Evolutionary conservation across 176 grass and related monocot species (phyloP), one percentile per base, ranked within the genome.

Genomic region (Elymus sibiricus): DNA sequence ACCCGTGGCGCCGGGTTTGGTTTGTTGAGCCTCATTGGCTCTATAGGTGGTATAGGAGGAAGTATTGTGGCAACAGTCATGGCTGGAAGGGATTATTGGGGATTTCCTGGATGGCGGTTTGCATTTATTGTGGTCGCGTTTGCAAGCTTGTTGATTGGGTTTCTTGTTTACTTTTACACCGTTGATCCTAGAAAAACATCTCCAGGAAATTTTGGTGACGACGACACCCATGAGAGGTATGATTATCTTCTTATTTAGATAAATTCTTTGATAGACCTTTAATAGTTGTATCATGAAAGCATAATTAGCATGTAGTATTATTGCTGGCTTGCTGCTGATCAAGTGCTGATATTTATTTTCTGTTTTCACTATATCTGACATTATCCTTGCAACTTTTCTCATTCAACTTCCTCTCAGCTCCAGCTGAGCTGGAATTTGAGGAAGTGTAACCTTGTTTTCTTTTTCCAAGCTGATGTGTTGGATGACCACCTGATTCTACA

Each of bases 11-110:
- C 88, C 1, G 97, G 97, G 28, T 98, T 98, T 86, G 97, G 97
- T 67, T 83, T 98, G 40, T 87, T 98, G 40, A 82, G 76, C 29
- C 82, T 98, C 82, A 83, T 95, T 46, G 92, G 94, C 90, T 79
- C 92, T 24, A 82, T 98, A 82, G 97, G 97, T 70, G 91, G 97
- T 64, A 98, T 94, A 82, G 97, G 94, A 83, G 97, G 97, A 73
- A 89, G 93, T 86, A 86, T 93, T 86, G 64, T 98, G 65, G 92
- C 97, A 44, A 98, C 97, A 63, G 29, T 98, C 28, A 90, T 98
- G 88, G 94, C 97, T 44, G 92, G 94, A 42, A 67, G 87, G 7
- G 62, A 92, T 40, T 98, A 95, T 27, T 90, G 85, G 78, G 93
- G 92, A 59, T 82, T 99, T 5, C 88, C 97, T 58, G 94, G 94